phyloP scores from a whole-genome alignment of 768 basidiomycete genomes.

The Pisolithus albus region DNA sequence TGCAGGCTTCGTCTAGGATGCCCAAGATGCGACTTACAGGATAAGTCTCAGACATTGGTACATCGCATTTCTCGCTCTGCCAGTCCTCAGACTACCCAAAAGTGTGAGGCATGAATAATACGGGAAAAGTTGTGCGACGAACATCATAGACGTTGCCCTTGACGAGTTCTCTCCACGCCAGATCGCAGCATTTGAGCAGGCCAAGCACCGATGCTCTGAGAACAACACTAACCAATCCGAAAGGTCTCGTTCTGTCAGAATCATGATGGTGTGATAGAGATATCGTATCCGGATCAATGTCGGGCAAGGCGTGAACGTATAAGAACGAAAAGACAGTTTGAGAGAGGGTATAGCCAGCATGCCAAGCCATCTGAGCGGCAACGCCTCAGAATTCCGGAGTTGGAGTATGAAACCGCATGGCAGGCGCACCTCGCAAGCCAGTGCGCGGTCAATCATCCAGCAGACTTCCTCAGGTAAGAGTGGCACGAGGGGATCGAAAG shows the following conservation, averaged over 20 bases:
- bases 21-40: constrained; percentile 46
- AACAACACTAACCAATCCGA: constrained; percentile 60
- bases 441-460: constrained; percentile 76
- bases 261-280: constrained; percentile 14
- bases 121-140: constrained; percentile 25
- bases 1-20: constrained; percentile 52
- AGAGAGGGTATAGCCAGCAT: constrained; percentile 72
- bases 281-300: constrained; percentile 52
- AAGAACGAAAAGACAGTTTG: constrained; percentile 80
- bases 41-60: constrained; percentile 62
- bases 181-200: constrained; percentile 73
- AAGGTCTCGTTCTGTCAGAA: constrained; percentile 43
- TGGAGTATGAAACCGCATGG: constrained; percentile 4
- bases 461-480: constrained; percentile 77
- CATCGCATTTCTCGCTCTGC: constrained; percentile 84
- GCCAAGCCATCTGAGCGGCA: constrained; percentile 72
- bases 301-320: constrained; percentile 58
- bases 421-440: constrained; percentile 67
- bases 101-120: background rate
- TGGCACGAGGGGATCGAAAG: constrained; percentile 58
- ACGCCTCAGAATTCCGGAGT: constrained; percentile 9
- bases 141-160: constrained; percentile 75
- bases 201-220: constrained; percentile 62
- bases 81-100: constrained; percentile 69
- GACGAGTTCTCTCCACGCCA: constrained; percentile 77